phyloP scores from a whole-genome alignment of 2,329 filamentous ascomycete species.

The Colletotrichum sp. region DNA sequence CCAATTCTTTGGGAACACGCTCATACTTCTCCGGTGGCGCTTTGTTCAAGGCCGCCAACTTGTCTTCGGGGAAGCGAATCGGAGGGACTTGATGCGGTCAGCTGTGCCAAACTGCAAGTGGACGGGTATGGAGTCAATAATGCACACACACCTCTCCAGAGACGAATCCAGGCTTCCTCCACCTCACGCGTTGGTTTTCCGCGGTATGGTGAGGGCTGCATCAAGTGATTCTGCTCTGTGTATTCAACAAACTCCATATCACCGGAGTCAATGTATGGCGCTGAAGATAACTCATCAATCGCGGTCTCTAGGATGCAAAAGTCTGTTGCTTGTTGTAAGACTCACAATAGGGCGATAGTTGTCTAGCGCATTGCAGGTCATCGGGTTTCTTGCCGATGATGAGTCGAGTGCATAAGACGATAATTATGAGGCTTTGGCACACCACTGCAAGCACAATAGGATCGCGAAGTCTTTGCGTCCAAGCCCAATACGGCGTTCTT shows the following conservation, averaged over 20 bases:
- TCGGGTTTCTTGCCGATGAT: neutral
- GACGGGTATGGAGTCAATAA: neutral
- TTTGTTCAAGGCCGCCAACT: neutral
- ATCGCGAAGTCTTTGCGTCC: neutral
- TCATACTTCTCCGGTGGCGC: neutral
- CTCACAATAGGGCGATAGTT: neutral
- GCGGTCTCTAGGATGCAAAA: neutral
- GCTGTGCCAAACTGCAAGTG: neutral
- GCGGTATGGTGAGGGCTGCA: slow-evolving; percentile 17
- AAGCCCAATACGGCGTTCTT: neutral
- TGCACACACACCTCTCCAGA: neutral
- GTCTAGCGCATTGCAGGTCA: neutral
- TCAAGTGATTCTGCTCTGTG: slow-evolving; percentile 12
- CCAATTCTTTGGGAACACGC: neutral
- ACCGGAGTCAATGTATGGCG: neutral
- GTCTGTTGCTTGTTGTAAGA: neutral
- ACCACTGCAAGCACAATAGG: neutral
- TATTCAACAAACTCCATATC: neutral
- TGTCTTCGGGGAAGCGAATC: neutral
- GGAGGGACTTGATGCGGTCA: neutral
- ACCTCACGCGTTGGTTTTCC: slow-evolving; percentile 10
- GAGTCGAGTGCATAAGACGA: neutral
- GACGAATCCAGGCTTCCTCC: slow-evolving; percentile 11
- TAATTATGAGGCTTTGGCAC: neutral
- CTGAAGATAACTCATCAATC: neutral